phyloP scores from a whole-genome alignment of 139 green algal genomes.

The Haematococcus sp. region DNA sequence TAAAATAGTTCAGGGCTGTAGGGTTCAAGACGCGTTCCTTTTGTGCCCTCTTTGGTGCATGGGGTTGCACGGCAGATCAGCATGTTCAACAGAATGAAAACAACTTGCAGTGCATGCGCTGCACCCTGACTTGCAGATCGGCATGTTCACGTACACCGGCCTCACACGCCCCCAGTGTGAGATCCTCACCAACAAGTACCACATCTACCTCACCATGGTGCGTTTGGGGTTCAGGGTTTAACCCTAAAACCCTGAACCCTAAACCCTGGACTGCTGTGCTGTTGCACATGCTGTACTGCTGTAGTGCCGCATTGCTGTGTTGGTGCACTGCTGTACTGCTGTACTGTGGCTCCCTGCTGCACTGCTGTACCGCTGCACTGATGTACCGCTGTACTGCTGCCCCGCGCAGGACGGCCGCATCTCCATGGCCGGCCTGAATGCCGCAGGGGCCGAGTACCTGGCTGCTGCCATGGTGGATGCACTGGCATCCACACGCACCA shows the following conservation, averaged over 20 bases:
- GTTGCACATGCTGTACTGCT: neutral
- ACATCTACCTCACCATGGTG: conserved; percentile 44
- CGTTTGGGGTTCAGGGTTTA: no score
- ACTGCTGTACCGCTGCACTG: no score
- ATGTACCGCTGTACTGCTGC: no score
- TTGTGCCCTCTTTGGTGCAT: no score
- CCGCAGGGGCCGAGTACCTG: conserved; percentile 15
- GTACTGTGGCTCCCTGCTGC: no score
- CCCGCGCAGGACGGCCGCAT: conserved; percentile 28
- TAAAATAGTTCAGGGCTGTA: no score
- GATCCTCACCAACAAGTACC: conserved; percentile 38
- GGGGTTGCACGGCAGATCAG: no score
- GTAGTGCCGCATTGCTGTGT: neutral
- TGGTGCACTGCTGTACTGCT: no score
- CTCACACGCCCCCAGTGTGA: conserved; percentile 43
- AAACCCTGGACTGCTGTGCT: neutral
- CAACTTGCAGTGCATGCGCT: no score
- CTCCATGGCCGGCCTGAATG: conserved; percentile 36
- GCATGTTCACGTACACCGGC: conserved; percentile 81
- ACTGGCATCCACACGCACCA: neutral
- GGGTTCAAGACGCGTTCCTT: no score
- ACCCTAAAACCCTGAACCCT: no score
- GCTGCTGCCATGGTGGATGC: conserved; percentile 32
- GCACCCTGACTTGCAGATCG: conserved; percentile 76
- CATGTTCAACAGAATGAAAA: no score